These are phyloP conservation scores for Stephanodiscus triporus DNA, from an alignment of 108 stramenopile genomes.

Conservation along the genomic window DNA sequence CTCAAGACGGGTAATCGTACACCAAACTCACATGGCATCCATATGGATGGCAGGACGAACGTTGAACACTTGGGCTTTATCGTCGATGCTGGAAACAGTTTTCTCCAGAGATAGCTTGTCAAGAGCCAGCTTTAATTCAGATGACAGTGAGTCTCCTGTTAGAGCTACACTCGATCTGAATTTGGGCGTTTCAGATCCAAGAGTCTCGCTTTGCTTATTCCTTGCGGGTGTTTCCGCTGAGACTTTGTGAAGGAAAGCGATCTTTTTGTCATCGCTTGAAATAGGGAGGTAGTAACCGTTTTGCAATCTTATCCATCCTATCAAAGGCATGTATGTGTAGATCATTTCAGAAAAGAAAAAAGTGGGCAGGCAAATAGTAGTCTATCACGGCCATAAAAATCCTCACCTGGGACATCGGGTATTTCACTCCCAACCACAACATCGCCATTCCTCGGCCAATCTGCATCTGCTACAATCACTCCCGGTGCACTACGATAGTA, in stretches of 20 bases:
- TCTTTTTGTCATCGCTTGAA: slow-evolving; percentile 73
- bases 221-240: slow-evolving; percentile 65
- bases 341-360: slow-evolving; percentile 8
- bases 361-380: slow-evolving; percentile 1
- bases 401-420: slow-evolving; percentile 74
- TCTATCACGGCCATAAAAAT: background rate
- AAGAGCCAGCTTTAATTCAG: slow-evolving; percentile 47
- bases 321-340: background rate
- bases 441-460: slow-evolving; percentile 93
- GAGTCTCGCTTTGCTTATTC: slow-evolving; percentile 73
- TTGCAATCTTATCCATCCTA: slow-evolving; percentile 87
- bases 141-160: slow-evolving; percentile 12
- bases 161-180: slow-evolving; percentile 48
- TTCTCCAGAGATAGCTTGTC: slow-evolving; percentile 53
- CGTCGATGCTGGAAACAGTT: slow-evolving; percentile 27
- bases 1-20: background rate
- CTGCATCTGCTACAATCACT: slow-evolving; percentile 88
- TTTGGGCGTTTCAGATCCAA: slow-evolving; percentile 79
- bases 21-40: slow-evolving; percentile 88
- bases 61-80: slow-evolving; percentile 41
- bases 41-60: slow-evolving; percentile 90
- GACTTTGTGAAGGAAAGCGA: slow-evolving; percentile 77
- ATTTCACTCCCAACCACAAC: slow-evolving; percentile 86
- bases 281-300: slow-evolving; percentile 92
- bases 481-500: slow-evolving; percentile 84